These are phyloP conservation scores for Rhazya stricta DNA, from an alignment of 257 asterid species.

Conservation along the genomic window DNA sequence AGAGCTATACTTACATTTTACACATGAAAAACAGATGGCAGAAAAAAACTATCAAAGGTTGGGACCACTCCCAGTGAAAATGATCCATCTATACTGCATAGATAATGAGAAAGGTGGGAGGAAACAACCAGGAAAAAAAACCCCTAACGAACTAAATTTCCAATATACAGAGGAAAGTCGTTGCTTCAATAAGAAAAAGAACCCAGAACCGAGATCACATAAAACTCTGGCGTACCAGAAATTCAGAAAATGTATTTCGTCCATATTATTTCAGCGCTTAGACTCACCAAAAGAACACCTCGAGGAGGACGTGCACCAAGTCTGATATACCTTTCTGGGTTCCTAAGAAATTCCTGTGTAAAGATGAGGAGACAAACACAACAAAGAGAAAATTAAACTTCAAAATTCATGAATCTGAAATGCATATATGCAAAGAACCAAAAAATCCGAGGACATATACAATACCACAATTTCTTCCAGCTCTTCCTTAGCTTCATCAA, in stretches of 20 bases:
- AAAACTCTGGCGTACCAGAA: background rate
- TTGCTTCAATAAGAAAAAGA: background rate
- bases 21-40: conserved; percentile 4
- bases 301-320: conserved; percentile 99
- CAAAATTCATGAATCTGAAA: conserved; percentile 1
- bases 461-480: conserved; percentile 96
- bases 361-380: conserved; percentile 21
- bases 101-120: background rate
- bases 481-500: conserved; percentile 99
- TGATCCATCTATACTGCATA: background rate
- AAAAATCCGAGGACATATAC: conserved; percentile 20
- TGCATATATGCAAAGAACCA: conserved; percentile 4
- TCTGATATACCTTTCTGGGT: conserved; percentile 75
- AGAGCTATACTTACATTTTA: conserved; percentile 15
- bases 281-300: conserved; percentile 95
- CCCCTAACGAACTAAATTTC: background rate
- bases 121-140: background rate
- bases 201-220: background rate
- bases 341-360: conserved; percentile 87
- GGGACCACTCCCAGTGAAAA: background rate
- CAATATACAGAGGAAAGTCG: background rate
- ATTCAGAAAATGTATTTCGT: background rate
- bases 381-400: conserved; percentile 16
- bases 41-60: background rate
- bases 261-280: conserved; percentile 15